Conservation (phyloP, 208 protist species). For the Endotrypanum monterogeii region DNA sequence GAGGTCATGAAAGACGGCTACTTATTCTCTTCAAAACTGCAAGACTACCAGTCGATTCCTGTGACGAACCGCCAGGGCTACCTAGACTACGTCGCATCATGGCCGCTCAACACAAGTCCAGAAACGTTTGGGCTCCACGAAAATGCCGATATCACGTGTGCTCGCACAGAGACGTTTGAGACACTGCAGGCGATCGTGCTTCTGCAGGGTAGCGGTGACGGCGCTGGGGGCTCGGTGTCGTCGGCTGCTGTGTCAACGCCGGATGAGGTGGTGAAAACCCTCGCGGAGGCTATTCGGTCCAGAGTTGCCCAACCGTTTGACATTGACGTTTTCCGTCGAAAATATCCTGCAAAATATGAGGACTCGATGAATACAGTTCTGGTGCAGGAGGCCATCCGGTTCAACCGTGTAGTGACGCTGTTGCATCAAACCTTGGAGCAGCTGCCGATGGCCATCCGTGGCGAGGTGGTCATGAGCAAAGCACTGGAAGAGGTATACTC, state of each 20-base stretch:
- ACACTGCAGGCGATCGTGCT: constrained; percentile 85
- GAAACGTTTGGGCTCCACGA: constrained; percentile 98
- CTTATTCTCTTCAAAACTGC: constrained; percentile 78
- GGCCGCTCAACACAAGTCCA: constrained; percentile 94
- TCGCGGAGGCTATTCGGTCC: constrained; percentile 82
- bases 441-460: constrained; percentile 95
- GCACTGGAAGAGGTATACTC: constrained; percentile 95
- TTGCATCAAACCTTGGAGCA: constrained; percentile 79
- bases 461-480: constrained; percentile 97
- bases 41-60: constrained; percentile 83
- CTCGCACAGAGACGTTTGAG: constrained; percentile 91
- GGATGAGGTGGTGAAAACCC: constrained; percentile 80
- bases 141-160: constrained; percentile 98
- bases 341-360: constrained; percentile 95
- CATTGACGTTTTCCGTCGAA: constrained; percentile 78
- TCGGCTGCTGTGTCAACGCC: constrained; percentile 39
- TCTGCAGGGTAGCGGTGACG: constrained; percentile 71
- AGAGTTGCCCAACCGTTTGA: constrained; percentile 85
- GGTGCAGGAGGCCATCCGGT: constrained; percentile 97
- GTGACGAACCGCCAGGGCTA: constrained; percentile 82
- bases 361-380: constrained; percentile 99
- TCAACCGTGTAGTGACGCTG: constrained; percentile 92
- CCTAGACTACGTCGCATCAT: constrained; percentile 89
- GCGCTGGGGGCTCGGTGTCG: constrained; percentile 10
- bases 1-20: constrained; percentile 93